Conservation (phyloP, 1,284 basidiomycete genomes). For the Fomes fomentarius region DNA sequence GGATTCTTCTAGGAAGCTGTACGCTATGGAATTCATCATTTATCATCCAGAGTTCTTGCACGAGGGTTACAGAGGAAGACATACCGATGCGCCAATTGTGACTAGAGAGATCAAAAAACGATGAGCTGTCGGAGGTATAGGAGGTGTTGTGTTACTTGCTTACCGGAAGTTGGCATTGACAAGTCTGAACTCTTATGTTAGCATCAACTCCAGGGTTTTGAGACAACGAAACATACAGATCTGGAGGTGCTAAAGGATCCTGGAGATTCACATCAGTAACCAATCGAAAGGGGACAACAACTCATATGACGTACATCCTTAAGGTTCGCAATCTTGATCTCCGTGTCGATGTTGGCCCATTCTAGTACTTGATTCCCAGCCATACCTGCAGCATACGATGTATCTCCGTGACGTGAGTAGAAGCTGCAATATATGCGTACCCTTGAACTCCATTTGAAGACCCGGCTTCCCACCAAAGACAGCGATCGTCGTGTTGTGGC, state of each 20-base stretch:
- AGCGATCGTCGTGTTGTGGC: slow-evolving; percentile 56
- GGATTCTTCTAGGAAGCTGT: slow-evolving; percentile 30
- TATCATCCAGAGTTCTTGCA: too few species aligned
- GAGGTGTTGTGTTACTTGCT: not conserved
- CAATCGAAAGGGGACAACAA: too few species aligned
- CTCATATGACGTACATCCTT: slow-evolving; percentile 56
- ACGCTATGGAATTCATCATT: slow-evolving; percentile 29
- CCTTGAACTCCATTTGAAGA: slow-evolving; percentile 57
- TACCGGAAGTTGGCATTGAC: slow-evolving; percentile 55
- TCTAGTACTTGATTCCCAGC: slow-evolving; percentile 69
- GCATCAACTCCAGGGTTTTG: not conserved
- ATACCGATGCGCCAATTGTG: slow-evolving; percentile 60
- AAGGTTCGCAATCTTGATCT: slow-evolving; percentile 64
- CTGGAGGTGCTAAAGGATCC: slow-evolving; percentile 65
- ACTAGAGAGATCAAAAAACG: slow-evolving; percentile 16
- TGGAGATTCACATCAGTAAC: slow-evolving; percentile 35
- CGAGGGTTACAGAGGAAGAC: too few species aligned
- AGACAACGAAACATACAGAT: slow-evolving; percentile 42
- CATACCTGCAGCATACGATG: slow-evolving; percentile 46
- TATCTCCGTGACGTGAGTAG: not conserved
- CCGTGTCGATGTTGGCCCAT: slow-evolving; percentile 63
- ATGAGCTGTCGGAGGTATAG: not conserved
- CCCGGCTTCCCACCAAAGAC: slow-evolving; percentile 65
- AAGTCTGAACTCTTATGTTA: slow-evolving; percentile 39
- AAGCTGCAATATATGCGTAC: slow-evolving; percentile 30